Evolutionary conservation across 2,329 filamentous ascomycete genomes (phyloP).

Genomic region (Diaporthe sp.): DNA sequence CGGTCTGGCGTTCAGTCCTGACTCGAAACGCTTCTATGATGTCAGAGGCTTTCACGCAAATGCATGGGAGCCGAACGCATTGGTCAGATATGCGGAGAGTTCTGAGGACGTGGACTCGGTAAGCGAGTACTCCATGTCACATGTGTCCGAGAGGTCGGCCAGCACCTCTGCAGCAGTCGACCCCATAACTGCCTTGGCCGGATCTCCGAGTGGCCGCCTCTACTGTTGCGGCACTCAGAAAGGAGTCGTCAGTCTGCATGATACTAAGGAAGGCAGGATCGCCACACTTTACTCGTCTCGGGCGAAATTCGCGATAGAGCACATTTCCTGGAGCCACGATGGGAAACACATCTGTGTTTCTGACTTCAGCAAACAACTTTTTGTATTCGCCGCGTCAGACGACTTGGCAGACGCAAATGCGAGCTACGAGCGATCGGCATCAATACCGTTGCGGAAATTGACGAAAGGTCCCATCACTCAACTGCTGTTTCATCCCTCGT

Average conservation of each 20-base stretch:
- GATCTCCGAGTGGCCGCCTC: background rate
- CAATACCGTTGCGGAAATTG: background rate
- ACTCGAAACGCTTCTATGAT: slow-evolving; percentile 1
- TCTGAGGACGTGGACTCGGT: background rate
- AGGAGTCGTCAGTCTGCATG: background rate
- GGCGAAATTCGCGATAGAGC: background rate
- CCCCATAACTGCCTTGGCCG: background rate
- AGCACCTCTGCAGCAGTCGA: background rate
- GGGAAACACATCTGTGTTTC: background rate
- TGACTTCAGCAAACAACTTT: background rate
- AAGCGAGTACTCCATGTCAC: background rate
- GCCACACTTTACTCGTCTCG: background rate
- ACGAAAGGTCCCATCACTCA: background rate
- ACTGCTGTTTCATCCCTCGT: background rate
- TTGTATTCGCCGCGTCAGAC: background rate
- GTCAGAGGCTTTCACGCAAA: slow-evolving; percentile 2
- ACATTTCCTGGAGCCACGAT: slow-evolving; percentile 9
- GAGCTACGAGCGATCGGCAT: background rate
- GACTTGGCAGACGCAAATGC: background rate
- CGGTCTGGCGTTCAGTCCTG: background rate
- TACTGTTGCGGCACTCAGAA: slow-evolving; percentile 2
- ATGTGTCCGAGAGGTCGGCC: background rate
- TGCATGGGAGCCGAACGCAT: background rate
- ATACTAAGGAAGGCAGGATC: background rate
- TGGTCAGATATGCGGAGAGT: background rate